phyloP scores from a whole-genome alignment of 495 filamentous ascomycete species.

The Tetracladium setigerum region DNA sequence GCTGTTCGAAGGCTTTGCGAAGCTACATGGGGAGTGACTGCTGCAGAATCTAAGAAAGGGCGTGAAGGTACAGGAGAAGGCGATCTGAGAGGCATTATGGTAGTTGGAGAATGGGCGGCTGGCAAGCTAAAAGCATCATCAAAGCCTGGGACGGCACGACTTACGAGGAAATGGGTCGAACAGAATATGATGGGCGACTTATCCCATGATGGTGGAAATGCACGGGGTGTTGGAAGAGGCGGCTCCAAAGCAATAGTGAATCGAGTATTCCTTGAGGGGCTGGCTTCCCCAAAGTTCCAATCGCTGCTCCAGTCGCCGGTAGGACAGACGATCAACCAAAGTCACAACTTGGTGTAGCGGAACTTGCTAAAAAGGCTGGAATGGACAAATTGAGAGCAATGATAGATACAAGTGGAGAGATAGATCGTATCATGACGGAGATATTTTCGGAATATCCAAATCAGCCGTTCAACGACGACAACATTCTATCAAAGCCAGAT shows the following conservation, averaged over 20 bases:
- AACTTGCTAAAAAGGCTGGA: conserved; percentile 66
- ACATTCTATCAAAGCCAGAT: conserved; percentile 78
- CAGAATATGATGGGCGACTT: conserved; percentile 63
- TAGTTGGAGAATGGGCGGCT: conserved; percentile 92
- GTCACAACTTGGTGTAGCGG: conserved; percentile 55
- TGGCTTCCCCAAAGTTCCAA: conserved; percentile 49
- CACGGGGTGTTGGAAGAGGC: conserved; percentile 61
- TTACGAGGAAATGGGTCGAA: conserved; percentile 83
- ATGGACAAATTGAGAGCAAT: conserved; percentile 79
- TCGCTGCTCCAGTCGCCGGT: conserved; percentile 12
- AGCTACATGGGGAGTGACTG: conserved; percentile 78
- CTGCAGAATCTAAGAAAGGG: conserved; percentile 19
- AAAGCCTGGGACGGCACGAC: conserved; percentile 24
- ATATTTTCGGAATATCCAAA: conserved; percentile 77
- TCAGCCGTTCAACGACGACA: conserved; percentile 88
- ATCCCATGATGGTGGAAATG: conserved; percentile 65
- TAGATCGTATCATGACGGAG: conserved; percentile 74
- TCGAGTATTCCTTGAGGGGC: conserved; percentile 82
- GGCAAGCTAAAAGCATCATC: conserved; percentile 58
- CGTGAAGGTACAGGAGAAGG: conserved; percentile 63
- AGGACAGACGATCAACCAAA: conserved; percentile 36
- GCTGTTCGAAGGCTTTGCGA: conserved; percentile 86
- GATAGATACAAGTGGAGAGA: conserved; percentile 81
- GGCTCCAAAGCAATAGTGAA: conserved; percentile 76
- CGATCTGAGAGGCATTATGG: conserved; percentile 86